Conservation (phyloP, 2,329 filamentous ascomycete genomes). For the Epicoccum nigrum region DNA sequence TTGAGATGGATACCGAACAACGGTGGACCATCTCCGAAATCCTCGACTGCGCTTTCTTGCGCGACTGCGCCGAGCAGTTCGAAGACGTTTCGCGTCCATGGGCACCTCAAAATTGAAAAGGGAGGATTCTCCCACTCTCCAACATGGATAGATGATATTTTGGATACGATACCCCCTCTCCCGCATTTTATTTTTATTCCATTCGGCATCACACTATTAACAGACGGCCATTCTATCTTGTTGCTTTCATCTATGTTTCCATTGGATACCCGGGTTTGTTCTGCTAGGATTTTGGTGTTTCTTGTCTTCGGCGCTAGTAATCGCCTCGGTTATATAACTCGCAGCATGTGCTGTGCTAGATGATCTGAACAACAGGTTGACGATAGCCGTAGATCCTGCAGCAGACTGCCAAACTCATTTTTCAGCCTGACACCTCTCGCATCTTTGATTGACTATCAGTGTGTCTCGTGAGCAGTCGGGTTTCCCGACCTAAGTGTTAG, state of each 20-base stretch:
- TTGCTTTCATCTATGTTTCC: neutral
- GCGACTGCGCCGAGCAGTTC: constrained; percentile 38
- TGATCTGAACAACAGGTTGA: no score
- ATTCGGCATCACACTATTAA: neutral
- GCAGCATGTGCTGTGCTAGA: no score
- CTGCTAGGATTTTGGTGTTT: constrained; percentile 14
- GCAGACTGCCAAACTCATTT: no score
- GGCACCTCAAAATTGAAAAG: constrained; percentile 29
- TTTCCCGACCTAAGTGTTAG: no score
- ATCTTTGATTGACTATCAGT: no score
- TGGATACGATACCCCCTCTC: constrained; percentile 36
- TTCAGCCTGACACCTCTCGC: no score
- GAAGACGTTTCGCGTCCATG: constrained; percentile 40
- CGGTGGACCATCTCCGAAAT: constrained; percentile 65
- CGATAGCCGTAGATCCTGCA: no score
- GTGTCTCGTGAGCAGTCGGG: no score
- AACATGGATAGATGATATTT: constrained; percentile 11
- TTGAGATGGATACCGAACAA: constrained; percentile 61
- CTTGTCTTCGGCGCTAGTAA: neutral
- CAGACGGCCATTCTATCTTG: neutral
- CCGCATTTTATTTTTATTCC: constrained; percentile 12
- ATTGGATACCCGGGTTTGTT: constrained; percentile 33
- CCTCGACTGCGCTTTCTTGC: constrained; percentile 62
- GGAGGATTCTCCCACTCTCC: neutral
- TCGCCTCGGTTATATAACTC: no score